Conservation (phyloP, 768 basidiomycete genomes). For the Leccinum broughii region DNA sequence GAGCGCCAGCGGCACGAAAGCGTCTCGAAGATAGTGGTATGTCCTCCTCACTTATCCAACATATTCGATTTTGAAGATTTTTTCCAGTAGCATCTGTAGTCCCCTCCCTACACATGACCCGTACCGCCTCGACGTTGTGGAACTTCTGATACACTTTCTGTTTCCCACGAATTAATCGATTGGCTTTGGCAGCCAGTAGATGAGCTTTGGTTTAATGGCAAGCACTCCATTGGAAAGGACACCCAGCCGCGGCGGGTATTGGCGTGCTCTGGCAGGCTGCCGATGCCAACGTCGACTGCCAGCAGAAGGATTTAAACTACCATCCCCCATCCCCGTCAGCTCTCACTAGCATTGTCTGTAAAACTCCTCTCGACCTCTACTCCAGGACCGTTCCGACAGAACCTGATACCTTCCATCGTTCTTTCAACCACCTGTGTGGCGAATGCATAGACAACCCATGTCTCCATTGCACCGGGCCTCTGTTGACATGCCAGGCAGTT, state of each 20-base stretch:
- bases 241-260: not conserved
- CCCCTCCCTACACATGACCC: no score
- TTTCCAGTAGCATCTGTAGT: not conserved
- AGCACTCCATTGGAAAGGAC: not conserved
- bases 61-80: not conserved
- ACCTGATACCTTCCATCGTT: no score
- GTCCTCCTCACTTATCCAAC: not conserved
- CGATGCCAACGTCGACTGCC: not conserved
- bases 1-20: not conserved
- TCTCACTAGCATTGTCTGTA: not conserved
- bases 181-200: conserved; percentile 4
- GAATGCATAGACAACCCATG: no score
- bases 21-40: not conserved
- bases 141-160: not conserved
- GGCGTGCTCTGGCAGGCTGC: conserved; percentile 13
- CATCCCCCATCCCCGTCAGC: no score
- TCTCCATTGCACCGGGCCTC: no score
- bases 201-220: conserved; percentile 1
- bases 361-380: no score
- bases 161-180: conserved; percentile 13
- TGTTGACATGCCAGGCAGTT: no score
- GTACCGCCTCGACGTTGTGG: not conserved
- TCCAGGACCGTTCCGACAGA: no score
- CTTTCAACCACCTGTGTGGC: no score
- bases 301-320: not conserved